A percentile compares a stretch with the other conserved stretches of the same genome.
Conservation (phyloP, 2,329 filamentous ascomycete genomes). For the Sporothrix humicola region DNA sequence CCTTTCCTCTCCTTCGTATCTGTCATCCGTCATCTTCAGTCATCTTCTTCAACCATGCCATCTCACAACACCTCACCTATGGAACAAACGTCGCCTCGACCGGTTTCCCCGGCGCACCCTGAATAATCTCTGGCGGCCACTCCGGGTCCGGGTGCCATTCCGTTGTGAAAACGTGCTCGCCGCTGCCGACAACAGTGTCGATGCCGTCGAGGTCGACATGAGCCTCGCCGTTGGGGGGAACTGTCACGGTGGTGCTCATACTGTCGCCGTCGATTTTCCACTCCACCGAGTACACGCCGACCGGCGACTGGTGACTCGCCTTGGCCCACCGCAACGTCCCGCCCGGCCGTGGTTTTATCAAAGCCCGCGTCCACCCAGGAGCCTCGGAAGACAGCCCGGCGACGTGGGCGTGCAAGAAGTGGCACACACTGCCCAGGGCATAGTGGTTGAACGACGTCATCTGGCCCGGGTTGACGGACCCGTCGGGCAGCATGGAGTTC, state of each 20-base stretch:
- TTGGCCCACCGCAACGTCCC: conserved; percentile 19
- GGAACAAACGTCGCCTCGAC: conserved; percentile 7
- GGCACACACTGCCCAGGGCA: conserved; percentile 48
- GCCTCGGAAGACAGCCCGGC: not conserved
- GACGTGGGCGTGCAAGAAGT: conserved; percentile 46
- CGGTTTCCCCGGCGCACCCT: conserved; percentile 20
- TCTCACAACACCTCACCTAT: not conserved
- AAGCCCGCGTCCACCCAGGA: conserved; percentile 40
- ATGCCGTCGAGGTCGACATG: conserved; percentile 19
- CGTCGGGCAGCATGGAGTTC: conserved; percentile 49
- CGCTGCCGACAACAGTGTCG: conserved; percentile 8
- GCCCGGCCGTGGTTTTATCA: conserved; percentile 37
- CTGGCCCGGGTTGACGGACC: conserved; percentile 46
- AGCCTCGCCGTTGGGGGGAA: conserved; percentile 31
- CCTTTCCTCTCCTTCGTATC: no score
- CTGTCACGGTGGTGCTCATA: not conserved
- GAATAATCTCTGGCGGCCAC: conserved; percentile 25
- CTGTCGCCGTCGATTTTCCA: conserved; percentile 2
- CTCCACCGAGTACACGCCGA: conserved; percentile 19
- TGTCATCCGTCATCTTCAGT: no score
- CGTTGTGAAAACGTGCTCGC: conserved; percentile 25
- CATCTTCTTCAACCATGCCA: no score
- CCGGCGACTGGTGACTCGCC: conserved; percentile 28
- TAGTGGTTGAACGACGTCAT: conserved; percentile 54
- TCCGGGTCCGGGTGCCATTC: conserved; percentile 25